phyloP scores from a whole-genome alignment of 23 red algal species.

The Cyanidium caldarium region DNA sequence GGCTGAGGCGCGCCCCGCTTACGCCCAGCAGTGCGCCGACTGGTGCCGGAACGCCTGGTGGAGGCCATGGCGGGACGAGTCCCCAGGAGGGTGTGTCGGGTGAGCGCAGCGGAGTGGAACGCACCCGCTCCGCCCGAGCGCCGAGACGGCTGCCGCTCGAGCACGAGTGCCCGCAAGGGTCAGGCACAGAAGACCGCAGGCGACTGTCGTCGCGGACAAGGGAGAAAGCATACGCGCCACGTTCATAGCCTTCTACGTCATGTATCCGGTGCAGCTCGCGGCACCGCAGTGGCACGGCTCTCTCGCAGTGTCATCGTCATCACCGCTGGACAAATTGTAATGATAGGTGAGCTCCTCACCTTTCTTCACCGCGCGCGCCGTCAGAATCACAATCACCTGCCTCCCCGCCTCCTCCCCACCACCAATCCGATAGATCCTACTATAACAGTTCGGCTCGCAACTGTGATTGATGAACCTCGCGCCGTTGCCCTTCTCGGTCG shows the following conservation, averaged over 20 bases:
- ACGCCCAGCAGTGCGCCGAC: too few species aligned
- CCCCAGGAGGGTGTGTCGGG: too few species aligned
- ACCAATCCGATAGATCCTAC: constrained; percentile 33
- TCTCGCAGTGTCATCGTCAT: constrained; percentile 7
- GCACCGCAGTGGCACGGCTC: background rate
- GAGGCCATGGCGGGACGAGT: too few species aligned
- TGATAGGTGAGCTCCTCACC: constrained; percentile 91
- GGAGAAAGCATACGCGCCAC: too few species aligned
- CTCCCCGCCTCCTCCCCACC: constrained; percentile 6
- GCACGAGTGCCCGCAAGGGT: too few species aligned
- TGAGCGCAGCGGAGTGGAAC: too few species aligned
- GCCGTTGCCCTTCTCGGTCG: constrained; percentile 61
- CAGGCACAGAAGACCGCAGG: too few species aligned
- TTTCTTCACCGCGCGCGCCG: constrained; percentile 29
- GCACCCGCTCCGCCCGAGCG: too few species aligned
- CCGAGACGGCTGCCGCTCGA: too few species aligned
- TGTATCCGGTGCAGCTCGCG: background rate
- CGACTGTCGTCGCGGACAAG: too few species aligned
- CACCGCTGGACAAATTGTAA: constrained; percentile 67
- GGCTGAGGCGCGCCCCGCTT: too few species aligned
- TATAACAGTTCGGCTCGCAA: constrained; percentile 76
- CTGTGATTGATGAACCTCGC: constrained; percentile 94
- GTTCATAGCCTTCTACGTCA: constrained; percentile 2
- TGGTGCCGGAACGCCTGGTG: too few species aligned
- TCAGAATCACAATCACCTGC: constrained; percentile 57